Percentiles rank a stretch among this genome's conserved stretches.
These are phyloP conservation scores for Fonsecaea erecta DNA, from an alignment of 2,329 filamentous ascomycete genomes.

Conservation along the genomic window DNA sequence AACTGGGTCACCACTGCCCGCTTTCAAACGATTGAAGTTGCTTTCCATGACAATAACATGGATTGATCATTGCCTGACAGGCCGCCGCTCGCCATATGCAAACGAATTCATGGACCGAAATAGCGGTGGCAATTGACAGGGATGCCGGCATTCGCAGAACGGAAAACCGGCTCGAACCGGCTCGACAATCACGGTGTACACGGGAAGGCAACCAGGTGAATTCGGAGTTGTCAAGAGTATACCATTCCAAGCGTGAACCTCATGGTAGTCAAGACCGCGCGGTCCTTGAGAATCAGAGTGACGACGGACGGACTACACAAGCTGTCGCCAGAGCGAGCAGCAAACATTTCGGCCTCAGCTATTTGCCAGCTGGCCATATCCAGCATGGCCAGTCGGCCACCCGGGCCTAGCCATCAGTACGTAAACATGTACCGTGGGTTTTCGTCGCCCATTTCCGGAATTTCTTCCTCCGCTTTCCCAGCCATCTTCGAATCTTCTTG, in stretches of 20 bases:
- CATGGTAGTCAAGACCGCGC: neutral
- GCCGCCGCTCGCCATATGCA: neutral
- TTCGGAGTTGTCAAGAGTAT: neutral
- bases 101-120: neutral
- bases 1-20: neutral
- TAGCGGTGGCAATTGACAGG: neutral
- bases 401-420: conserved; percentile 37
- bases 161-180: neutral
- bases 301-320: neutral
- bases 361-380: neutral
- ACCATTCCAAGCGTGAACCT: neutral
- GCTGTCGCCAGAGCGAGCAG: neutral
- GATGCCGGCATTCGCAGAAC: neutral
- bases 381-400: neutral
- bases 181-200: neutral
- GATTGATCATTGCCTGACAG: neutral
- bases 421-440: conserved; percentile 47
- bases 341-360: neutral
- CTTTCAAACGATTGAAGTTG: neutral
- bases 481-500: conserved; percentile 47
- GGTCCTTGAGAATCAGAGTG: neutral
- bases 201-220: neutral
- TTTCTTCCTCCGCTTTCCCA: conserved; percentile 48
- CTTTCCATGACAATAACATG: neutral
- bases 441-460: conserved; percentile 50